Percentiles rank a stretch among this genome's conserved stretches.
phyloP scores from a whole-genome alignment of 1,284 basidiomycete species.

The Ceratobasidium sp. region DNA sequence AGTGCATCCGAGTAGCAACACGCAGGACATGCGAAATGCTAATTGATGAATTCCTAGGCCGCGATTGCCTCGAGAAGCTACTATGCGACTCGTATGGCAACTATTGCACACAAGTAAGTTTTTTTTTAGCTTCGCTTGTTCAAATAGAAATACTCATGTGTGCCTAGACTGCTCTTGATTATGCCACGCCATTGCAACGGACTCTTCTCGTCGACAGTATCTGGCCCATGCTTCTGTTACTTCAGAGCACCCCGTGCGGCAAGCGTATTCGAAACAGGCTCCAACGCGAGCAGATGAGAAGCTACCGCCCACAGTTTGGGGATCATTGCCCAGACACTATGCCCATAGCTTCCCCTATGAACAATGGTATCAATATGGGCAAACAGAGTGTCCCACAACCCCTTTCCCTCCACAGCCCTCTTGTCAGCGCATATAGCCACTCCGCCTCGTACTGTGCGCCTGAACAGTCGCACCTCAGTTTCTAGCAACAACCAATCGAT shows the following conservation, averaged over 20 bases:
- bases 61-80: slow-evolving; percentile 94
- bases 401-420: slow-evolving; percentile 48
- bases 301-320: slow-evolving; percentile 62
- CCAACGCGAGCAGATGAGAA: slow-evolving; percentile 88
- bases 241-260: slow-evolving; percentile 97
- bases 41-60: slow-evolving; percentile 95
- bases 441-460: slow-evolving; percentile 58
- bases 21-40: slow-evolving; percentile 93
- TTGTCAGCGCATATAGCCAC: slow-evolving; percentile 75
- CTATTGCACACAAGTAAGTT: slow-evolving; percentile 86
- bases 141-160: slow-evolving; percentile 45
- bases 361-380: slow-evolving; percentile 64
- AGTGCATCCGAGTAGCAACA: slow-evolving; percentile 99
- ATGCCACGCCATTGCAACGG: slow-evolving; percentile 90
- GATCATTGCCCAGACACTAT: slow-evolving; percentile 38
- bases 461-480: slow-evolving; percentile 65
- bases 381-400: slow-evolving; percentile 30
- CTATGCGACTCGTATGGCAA: slow-evolving; percentile 95
- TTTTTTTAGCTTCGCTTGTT: slow-evolving; percentile 41
- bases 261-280: slow-evolving; percentile 98
- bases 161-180: slow-evolving; percentile 89
- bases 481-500: slow-evolving; percentile 60
- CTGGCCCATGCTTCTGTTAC: slow-evolving; percentile 94
- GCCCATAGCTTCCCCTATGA: slow-evolving; percentile 60
- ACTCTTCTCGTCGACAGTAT: slow-evolving; percentile 90